Evolutionary conservation across 495 filamentous ascomycete species (phyloP), one percentile per base, ranked within the genome.

Genomic region (Penicillium antarcticum): DNA sequence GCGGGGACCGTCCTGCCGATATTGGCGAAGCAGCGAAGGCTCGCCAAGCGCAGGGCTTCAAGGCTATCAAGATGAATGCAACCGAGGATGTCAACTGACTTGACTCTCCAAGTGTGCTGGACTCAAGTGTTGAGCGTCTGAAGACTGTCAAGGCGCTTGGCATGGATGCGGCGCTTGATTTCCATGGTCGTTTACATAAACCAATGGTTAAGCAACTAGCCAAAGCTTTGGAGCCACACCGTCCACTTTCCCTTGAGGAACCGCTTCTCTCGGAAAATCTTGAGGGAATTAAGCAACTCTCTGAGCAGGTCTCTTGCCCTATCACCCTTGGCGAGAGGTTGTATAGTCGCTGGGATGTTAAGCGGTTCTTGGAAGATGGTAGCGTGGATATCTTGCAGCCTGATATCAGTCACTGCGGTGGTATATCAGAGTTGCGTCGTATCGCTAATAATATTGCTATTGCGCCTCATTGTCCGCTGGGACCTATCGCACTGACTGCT

Each of bases 191-290:
- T 39, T 67, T 91, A 5, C 88, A 91, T 66, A 84, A 84, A 43
- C 87, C 88, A 4, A 91, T 91, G 88, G 87, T 87, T 7, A 89
- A 89, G 62, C 88, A 90, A 50, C 76, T 92, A 14, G 83, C 84
- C 16, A 84, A 80, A 57, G 79, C 80, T 1, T 71, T 92, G 1
- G 86, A 90, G 61, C 86, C 86, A 0, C 74, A 90, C 48, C 71
- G 74, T 10, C 88, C 88, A 8, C 70, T 92, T 6, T 92, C 91
- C 66, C 86, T 92, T 44, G 88, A 92, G 61, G 88, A 92, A 58
- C 88, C 88, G 0, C 66, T 92, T 1, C 76, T 91, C 5, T 83
- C 80, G 2, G 88, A 91, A 63, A 83, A 91, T 57, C 77, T 82
- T 1, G 85, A 82, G 50, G 84, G 77, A 13, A 84, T 90, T 61